These are phyloP conservation scores for Scytalidium sp. DNA, from an alignment of 2,329 filamentous ascomycete genomes.

Conservation along the genomic window DNA sequence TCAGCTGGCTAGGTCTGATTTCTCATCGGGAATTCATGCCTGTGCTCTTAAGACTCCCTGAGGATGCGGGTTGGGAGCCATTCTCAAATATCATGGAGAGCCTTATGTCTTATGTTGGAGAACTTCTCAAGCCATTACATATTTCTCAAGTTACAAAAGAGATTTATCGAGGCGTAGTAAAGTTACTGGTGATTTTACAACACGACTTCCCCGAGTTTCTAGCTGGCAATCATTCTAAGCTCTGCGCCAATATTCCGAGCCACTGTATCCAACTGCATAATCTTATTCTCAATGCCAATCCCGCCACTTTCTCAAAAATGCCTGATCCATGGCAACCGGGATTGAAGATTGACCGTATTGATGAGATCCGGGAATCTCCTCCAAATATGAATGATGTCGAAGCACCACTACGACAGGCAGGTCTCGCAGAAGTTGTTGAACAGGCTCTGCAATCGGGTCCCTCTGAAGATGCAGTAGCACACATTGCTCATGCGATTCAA, in stretches of 20 bases:
- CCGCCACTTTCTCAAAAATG: constrained; percentile 63
- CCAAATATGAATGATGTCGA: constrained; percentile 59
- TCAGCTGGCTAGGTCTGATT: constrained; percentile 79
- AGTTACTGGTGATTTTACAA: constrained; percentile 80
- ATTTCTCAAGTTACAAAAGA: constrained; percentile 71
- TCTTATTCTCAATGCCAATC: constrained; percentile 78
- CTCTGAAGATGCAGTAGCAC: constrained; percentile 70
- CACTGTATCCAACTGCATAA: constrained; percentile 88
- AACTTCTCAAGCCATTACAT: constrained; percentile 72
- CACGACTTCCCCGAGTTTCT: constrained; percentile 96
- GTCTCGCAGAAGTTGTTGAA: constrained; percentile 58
- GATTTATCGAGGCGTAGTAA: constrained; percentile 79
- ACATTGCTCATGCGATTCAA: constrained; percentile 72
- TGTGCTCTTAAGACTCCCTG: constrained; percentile 65
- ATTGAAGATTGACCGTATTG: constrained; percentile 72
- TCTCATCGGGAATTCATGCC: constrained; percentile 85
- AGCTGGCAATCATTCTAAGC: constrained; percentile 77
- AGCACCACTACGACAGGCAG: constrained; percentile 47
- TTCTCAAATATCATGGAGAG: constrained; percentile 73
- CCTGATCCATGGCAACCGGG: constrained; percentile 71
- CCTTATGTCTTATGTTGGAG: constrained; percentile 70
- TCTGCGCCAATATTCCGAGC: constrained; percentile 77
- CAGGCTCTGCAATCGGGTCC: constrained; percentile 58
- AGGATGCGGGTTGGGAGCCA: constrained; percentile 69
- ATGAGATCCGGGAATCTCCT: constrained; percentile 69